A percentile compares a stretch with the other conserved stretches of the same genome.
Conservation (phyloP, 306 rosid species). For the Pterocarpus santalinus region DNA sequence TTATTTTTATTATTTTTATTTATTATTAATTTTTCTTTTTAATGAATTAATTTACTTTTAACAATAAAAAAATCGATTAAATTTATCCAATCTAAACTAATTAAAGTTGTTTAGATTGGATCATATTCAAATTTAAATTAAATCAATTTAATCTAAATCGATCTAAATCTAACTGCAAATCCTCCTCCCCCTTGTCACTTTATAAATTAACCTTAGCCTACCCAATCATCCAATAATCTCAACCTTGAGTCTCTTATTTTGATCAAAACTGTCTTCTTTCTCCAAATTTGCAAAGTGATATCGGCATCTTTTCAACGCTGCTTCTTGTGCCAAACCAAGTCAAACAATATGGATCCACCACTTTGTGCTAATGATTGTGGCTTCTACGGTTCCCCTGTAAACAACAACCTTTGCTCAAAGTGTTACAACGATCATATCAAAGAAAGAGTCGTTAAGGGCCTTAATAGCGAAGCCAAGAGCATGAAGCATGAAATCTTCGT, state of each 20-base stretch:
- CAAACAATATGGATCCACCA: slow-evolving; percentile 29
- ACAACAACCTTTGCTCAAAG: slow-evolving; percentile 43
- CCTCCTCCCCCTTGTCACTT: neutral
- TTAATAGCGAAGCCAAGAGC: neutral
- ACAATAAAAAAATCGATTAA: too few relatives aligned
- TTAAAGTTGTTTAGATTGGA: too few relatives aligned
- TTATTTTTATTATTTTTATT: too few relatives aligned
- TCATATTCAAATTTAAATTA: too few relatives aligned
- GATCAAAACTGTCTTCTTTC: neutral
- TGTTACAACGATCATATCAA: slow-evolving; percentile 35
- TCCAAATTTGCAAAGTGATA: neutral
- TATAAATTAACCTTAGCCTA: neutral
- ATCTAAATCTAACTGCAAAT: too few relatives aligned
- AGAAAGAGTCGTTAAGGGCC: neutral
- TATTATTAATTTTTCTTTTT: too few relatives aligned
- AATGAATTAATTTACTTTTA: too few relatives aligned
- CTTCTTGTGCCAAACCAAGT: too few relatives aligned
- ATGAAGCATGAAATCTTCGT: neutral
- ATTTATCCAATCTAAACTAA: too few relatives aligned
- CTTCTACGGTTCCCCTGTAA: slow-evolving; percentile 45
- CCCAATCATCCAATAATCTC: neutral
- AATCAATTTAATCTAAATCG: too few relatives aligned
- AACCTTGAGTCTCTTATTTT: neutral
- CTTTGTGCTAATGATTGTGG: slow-evolving; percentile 60
- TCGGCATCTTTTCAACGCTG: neutral